These are phyloP conservation scores for Pistacia atlantica DNA, from an alignment of 345 rosid species.

Conservation along the genomic window DNA sequence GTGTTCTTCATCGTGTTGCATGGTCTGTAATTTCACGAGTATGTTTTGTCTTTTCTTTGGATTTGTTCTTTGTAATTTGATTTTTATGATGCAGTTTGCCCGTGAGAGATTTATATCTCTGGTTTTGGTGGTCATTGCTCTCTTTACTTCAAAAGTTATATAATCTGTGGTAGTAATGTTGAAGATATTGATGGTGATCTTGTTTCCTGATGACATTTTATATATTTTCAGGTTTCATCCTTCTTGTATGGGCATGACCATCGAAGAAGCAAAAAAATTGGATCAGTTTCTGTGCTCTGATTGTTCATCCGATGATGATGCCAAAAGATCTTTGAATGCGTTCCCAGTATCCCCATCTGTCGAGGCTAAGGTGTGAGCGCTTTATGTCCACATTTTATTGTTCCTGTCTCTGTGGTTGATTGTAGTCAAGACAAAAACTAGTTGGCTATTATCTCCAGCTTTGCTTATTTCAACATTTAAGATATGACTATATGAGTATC, in stretches of 20 bases:
- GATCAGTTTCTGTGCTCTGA: conserved; percentile 78
- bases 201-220: conserved; percentile 15
- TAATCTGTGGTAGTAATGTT: not conserved
- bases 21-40: not conserved
- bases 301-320: conserved; percentile 65
- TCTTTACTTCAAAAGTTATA: conserved; percentile 5
- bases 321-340: conserved; percentile 56
- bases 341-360: conserved; percentile 51
- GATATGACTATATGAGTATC: not conserved
- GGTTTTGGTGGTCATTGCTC: not conserved
- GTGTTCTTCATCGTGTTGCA: not conserved
- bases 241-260: conserved; percentile 79
- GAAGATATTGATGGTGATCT: not conserved
- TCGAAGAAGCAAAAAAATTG: conserved; percentile 78
- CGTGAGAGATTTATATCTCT: not conserved
- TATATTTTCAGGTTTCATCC: conserved; percentile 74
- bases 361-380: conserved; percentile 57
- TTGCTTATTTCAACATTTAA: not conserved
- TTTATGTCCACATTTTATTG: not conserved
- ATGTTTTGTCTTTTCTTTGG: conserved; percentile 1
- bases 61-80: not conserved
- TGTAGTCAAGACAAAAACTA: not conserved
- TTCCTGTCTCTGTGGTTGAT: not conserved
- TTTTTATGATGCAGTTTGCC: not conserved
- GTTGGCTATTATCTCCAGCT: not conserved